A percentile compares a stretch with the other conserved stretches of the same genome.
phyloP scores from a whole-genome alignment of 148 eudicot species.

The Cornus suecica region DNA sequence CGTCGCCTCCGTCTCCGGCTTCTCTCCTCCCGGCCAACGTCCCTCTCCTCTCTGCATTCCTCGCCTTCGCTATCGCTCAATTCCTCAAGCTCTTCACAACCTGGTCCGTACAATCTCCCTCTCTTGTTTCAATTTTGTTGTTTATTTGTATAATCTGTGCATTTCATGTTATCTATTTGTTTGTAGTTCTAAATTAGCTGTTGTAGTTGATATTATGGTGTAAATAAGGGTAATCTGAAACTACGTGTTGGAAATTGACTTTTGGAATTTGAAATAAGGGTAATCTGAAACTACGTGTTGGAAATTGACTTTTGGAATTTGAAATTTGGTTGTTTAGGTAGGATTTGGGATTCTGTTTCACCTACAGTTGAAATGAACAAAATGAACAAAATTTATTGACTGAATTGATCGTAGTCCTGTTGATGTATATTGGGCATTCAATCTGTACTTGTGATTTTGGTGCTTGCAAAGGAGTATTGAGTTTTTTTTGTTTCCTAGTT shows the following conservation, averaged over 20 bases:
- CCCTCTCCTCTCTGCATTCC: constrained; percentile 41
- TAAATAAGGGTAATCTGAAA: background rate
- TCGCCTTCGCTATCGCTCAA: constrained; percentile 48
- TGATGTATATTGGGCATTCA: background rate
- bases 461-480: background rate
- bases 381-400: background rate
- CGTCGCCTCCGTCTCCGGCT: constrained; percentile 24
- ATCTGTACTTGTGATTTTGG: background rate
- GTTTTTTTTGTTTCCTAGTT: too few species aligned
- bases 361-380: background rate
- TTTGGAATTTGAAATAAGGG: background rate
- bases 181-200: background rate
- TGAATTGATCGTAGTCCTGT: background rate
- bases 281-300: too few species aligned
- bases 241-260: background rate
- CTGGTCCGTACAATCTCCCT: constrained; percentile 27
- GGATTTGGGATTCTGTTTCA: background rate
- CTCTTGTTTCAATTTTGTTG: background rate
- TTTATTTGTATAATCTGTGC: background rate
- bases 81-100: constrained; percentile 54
- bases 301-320: background rate
- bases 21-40: constrained; percentile 26
- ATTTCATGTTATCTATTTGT: background rate
- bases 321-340: background rate
- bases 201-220: background rate